A percentile compares a stretch with the other conserved stretches of the same genome.
Evolutionary conservation across 495 filamentous ascomycete genomes (phyloP).

Genomic region (Aspergillus sparsus): DNA sequence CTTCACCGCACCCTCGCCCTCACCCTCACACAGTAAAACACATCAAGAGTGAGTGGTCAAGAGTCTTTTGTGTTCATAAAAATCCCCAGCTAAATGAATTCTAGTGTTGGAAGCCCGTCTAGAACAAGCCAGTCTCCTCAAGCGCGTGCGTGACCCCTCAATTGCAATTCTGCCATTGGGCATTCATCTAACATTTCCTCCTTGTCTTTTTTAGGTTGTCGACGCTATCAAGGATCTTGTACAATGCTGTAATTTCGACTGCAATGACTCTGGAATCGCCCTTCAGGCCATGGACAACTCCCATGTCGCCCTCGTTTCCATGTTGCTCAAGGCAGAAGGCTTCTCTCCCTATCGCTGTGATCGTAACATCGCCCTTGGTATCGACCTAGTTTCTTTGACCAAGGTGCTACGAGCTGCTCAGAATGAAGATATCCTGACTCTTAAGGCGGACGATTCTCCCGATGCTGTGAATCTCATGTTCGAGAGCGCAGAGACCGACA

Average conservation of each 20-base stretch:
- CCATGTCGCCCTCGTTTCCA: conserved; percentile 97
- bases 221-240: conserved; percentile 99
- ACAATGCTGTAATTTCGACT: conserved; percentile 99
- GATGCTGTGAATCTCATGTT: conserved; percentile 95
- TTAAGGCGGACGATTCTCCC: conserved; percentile 96
- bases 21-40: conserved; percentile 22
- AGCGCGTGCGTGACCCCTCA: conserved; percentile 67
- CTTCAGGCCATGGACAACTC: conserved; percentile 99
- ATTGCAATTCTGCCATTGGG: background rate
- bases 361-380: conserved; percentile 96
- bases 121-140: conserved; percentile 90
- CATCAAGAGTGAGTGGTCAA: conserved; percentile 40
- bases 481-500: conserved; percentile 85
- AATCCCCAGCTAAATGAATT: conserved; percentile 16
- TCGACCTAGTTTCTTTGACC: conserved; percentile 93
- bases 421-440: conserved; percentile 90
- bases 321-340: conserved; percentile 93
- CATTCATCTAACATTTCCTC: background rate
- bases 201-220: conserved; percentile 66
- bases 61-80: background rate
- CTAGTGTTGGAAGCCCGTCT: conserved; percentile 95
- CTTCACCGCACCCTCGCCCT: conserved; percentile 15
- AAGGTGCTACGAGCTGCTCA: conserved; percentile 96
- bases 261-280: conserved; percentile 98
- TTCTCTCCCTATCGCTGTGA: conserved; percentile 99